A percentile compares a stretch with the other conserved stretches of the same genome.
phyloP scores from a whole-genome alignment of 2,329 filamentous ascomycete species.

The Fonsecaea multimorphosa region DNA sequence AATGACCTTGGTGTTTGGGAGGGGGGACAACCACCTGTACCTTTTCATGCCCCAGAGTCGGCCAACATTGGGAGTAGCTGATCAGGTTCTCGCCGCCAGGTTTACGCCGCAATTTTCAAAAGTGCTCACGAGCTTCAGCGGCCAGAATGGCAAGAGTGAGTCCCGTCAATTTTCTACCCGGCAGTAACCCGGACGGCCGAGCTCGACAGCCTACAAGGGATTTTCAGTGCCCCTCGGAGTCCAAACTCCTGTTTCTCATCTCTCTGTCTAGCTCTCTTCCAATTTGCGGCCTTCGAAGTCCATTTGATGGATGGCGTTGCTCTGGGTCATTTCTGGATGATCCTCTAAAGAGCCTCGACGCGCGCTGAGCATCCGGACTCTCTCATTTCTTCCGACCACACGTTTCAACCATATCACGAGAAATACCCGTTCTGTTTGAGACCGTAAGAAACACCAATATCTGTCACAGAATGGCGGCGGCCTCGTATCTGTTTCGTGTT shows the following conservation, averaged over 20 bases:
- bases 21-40: too few species aligned
- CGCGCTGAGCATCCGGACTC: background rate
- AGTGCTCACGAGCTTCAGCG: background rate
- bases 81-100: background rate
- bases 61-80: too few species aligned
- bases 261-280: background rate
- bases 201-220: background rate
- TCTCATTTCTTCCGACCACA: background rate
- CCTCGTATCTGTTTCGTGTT: conserved; percentile 9
- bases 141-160: background rate
- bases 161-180: background rate
- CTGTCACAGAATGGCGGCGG: background rate
- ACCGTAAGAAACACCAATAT: background rate
- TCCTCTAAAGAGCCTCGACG: background rate
- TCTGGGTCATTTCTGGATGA: background rate
- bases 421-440: background rate
- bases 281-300: background rate
- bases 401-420: background rate
- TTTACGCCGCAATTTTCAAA: background rate
- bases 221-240: background rate
- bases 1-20: background rate
- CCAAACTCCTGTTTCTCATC: background rate
- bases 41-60: too few species aligned
- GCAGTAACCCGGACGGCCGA: background rate
- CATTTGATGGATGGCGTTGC: background rate